Base-by-base conservation (phyloP, 441 rosid species). In the Erodium texanum region DNA sequence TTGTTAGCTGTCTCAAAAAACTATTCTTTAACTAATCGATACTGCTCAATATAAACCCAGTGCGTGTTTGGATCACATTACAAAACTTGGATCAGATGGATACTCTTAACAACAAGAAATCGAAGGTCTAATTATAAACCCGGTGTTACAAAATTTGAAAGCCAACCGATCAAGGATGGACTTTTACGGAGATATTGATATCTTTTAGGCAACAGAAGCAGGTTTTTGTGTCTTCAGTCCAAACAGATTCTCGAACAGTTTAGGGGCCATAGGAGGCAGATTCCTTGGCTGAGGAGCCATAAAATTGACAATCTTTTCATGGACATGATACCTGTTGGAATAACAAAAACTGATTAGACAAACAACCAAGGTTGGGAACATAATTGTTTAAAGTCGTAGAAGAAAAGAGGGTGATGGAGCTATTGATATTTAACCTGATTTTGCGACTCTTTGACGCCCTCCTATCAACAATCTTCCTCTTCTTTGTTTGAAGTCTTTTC, bases 381-480 rank as follows among this genome's bases (percentile, higher is more conserved):
- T 27, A 0, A 34, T 24, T 18, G 4, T 34, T 48, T 45, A 54
- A 50, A 19, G 1, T 7, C 16, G 16, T 9, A 24, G 63, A 22
- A 61, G 22, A 9, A 36, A 16, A 24, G 5, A 67, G 3, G 11
- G 24, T 9, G 19, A 11, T 22, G 8, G 1, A 1, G 15, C 22
- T 10, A 45, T 29, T 12, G 38, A 12, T 5, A 5, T 2, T 15
- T 19, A 65, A 86, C 96, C 96, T 89, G 73, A 92, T 92, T 85
- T 89, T 94, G 63, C 97, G 84, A 77, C 91, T 78, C 82, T 94
- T 92, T 3, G 98, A 94, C 67, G 98, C 98, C 23, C 90, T 87
- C 38, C 92, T 81, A 76, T 94, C 97, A 45, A 94, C 94, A n/a
- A 85, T 64, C 78, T 89, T 94, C 71, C 98, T 86, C 81, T 92